phyloP scores from a whole-genome alignment of 2,329 filamentous ascomycete species.

The Fusarium sambucinum region DNA sequence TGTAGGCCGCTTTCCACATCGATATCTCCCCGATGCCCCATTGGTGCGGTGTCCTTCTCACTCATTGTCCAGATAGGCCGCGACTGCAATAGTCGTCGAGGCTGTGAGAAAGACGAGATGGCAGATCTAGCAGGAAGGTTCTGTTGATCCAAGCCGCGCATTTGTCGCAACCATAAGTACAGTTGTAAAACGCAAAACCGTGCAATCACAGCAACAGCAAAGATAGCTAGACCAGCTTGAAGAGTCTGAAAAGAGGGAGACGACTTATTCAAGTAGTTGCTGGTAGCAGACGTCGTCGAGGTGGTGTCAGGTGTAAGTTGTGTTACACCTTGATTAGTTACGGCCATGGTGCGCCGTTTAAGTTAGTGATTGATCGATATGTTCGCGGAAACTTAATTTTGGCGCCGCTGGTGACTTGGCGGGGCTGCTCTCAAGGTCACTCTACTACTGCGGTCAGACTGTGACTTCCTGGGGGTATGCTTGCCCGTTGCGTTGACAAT shows the following conservation, averaged over 20 bases:
- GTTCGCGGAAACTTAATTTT: slow-evolving; percentile 48
- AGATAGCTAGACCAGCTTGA: slow-evolving; percentile 50
- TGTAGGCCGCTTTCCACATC: slow-evolving; percentile 17
- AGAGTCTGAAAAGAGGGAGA: slow-evolving; percentile 49
- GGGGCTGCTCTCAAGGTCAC: slow-evolving; percentile 50
- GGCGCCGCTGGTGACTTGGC: slow-evolving; percentile 50
- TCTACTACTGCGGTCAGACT: slow-evolving; percentile 54
- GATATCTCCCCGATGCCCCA: slow-evolving; percentile 17
- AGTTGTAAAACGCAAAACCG: slow-evolving; percentile 47
- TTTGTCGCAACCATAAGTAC: slow-evolving; percentile 48
- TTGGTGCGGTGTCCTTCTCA: slow-evolving; percentile 41
- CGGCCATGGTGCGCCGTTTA: slow-evolving; percentile 48
- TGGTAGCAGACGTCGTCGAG: slow-evolving; percentile 38
- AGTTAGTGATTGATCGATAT: slow-evolving; percentile 46
- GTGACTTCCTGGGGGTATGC: slow-evolving; percentile 48
- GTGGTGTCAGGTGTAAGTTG: slow-evolving; percentile 50
- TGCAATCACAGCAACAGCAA: slow-evolving; percentile 54
- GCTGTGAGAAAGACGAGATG: slow-evolving; percentile 34
- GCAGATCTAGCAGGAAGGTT: slow-evolving; percentile 33
- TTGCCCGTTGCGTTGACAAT: slow-evolving; percentile 47
- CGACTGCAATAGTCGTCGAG: slow-evolving; percentile 36
- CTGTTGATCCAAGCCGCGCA: slow-evolving; percentile 43
- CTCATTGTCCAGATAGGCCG: slow-evolving; percentile 45
- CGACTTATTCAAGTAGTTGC: slow-evolving; percentile 51
- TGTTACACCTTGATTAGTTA: slow-evolving; percentile 50